Percentiles rank a stretch among this genome's conserved stretches.
phyloP scores from a whole-genome alignment of 352 stramenopile genomes.

The Phytophthora palmivora region DNA sequence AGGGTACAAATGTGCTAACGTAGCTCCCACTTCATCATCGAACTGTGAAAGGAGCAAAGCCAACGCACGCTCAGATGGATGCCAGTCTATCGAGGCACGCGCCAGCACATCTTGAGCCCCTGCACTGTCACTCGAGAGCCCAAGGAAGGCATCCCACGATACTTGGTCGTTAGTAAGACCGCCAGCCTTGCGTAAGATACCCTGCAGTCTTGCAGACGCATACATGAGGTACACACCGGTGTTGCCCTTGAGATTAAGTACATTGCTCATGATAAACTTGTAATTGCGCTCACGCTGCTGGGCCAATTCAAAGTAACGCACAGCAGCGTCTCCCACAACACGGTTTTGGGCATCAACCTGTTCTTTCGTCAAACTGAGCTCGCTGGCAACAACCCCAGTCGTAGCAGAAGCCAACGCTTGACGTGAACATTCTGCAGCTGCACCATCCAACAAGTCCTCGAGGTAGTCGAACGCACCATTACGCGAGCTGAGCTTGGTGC shows the following conservation, averaged over 20 bases:
- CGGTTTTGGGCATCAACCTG: conserved; percentile 48
- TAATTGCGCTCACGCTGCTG: conserved; percentile 88
- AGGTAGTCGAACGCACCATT: conserved; percentile 85
- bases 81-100: conserved; percentile 60
- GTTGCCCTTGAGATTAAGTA: conserved; percentile 85
- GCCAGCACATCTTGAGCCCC: conserved; percentile 43
- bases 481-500: conserved; percentile 83
- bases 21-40: conserved; percentile 70
- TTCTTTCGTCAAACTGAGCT: conserved; percentile 33
- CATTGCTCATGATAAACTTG: conserved; percentile 86
- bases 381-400: conserved; percentile 30
- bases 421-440: conserved; percentile 63
- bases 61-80: conserved; percentile 69
- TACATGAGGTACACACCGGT: conserved; percentile 89
- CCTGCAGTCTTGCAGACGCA: conserved; percentile 72
- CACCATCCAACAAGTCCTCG: conserved; percentile 74
- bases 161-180: conserved; percentile 33
- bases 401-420: conserved; percentile 57
- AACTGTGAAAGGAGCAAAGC: conserved; percentile 83
- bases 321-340: conserved; percentile 73
- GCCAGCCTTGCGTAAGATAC: conserved; percentile 70
- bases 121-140: conserved; percentile 37
- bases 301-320: conserved; percentile 86
- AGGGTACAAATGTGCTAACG: conserved; percentile 68
- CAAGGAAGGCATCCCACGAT: conserved; percentile 35